Conservation (phyloP, 441 rosid species). For the Biscutella laevigata region DNA sequence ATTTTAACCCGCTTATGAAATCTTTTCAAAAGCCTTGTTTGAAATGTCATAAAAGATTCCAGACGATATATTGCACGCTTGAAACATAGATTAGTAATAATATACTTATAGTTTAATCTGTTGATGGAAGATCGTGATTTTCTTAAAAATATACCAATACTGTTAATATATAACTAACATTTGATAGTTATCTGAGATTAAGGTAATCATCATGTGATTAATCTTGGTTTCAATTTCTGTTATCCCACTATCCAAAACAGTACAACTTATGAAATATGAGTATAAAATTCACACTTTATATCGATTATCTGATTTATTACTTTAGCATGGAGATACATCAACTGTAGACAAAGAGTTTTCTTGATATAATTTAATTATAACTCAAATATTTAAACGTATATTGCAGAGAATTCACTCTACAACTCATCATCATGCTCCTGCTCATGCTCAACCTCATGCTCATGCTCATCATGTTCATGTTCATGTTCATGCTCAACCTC, state of each 20-base stretch:
- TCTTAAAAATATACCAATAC: too few relatives aligned
- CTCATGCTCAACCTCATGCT: constrained; percentile 5
- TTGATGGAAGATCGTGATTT: too few relatives aligned
- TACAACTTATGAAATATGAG: neutral
- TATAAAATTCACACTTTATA: neutral
- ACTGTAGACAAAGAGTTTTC: neutral
- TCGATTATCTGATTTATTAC: neutral
- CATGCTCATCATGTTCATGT: too few relatives aligned
- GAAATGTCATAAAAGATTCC: too few relatives aligned
- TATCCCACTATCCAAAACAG: neutral
- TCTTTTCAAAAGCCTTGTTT: too few relatives aligned
- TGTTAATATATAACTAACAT: too few relatives aligned
- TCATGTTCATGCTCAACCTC: constrained; percentile 14
- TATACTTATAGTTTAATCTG: too few relatives aligned
- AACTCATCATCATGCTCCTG: constrained; percentile 34
- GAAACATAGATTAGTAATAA: too few relatives aligned
- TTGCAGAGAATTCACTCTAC: constrained; percentile 22
- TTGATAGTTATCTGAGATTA: too few relatives aligned
- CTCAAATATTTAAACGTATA: constrained; percentile 3
- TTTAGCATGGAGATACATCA: neutral
- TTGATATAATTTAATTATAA: neutral
- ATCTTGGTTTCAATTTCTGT: neutral
- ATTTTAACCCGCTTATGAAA: too few relatives aligned
- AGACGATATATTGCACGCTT: too few relatives aligned
- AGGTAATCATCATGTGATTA: neutral